A percentile compares a stretch with the other conserved stretches of the same genome.
These are phyloP conservation scores for Austroboletus rostrupii DNA, from an alignment of 1,284 basidiomycete species.

Conservation along the genomic window DNA sequence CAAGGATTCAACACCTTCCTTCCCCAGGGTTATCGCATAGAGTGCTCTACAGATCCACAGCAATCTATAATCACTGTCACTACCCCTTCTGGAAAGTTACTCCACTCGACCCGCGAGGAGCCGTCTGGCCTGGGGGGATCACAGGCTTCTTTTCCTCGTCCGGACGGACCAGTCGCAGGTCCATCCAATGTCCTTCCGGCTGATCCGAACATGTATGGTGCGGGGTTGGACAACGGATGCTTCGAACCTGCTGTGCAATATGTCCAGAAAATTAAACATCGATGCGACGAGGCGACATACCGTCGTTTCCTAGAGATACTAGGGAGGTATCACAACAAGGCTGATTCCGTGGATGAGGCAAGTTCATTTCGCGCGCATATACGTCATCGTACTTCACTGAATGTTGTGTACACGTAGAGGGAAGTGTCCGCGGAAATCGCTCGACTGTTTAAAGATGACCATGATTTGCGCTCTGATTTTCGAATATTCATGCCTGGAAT, in stretches of 20 bases:
- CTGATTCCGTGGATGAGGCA: conserved; percentile 70
- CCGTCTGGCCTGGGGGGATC: conserved; percentile 11
- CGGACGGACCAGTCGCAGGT: conserved; percentile 10
- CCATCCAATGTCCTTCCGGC: conserved; percentile 13
- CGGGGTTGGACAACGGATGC: conserved; percentile 36
- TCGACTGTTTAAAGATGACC: conserved; percentile 81
- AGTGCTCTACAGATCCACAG: conserved; percentile 59
- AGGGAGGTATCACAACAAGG: conserved; percentile 56
- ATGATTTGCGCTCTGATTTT: conserved; percentile 89
- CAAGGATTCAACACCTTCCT: conserved; percentile 99
- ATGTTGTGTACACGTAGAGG: conserved; percentile 34
- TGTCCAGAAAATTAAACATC: conserved; percentile 95
- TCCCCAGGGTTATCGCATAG: conserved; percentile 91
- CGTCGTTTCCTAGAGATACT: conserved; percentile 92
- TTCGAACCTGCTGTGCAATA: conserved; percentile 85
- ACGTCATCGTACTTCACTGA: conserved; percentile 45
- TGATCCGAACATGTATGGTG: conserved; percentile 24
- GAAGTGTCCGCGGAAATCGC: conserved; percentile 86
- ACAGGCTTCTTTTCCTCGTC: conserved; percentile 11
- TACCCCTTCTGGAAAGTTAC: conserved; percentile 64
- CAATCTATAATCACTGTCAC: conserved; percentile 81
- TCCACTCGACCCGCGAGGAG: conserved; percentile 44
- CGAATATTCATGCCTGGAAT: conserved; percentile 86
- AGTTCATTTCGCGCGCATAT: conserved; percentile 28
- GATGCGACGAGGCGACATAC: conserved; percentile 92